Evolutionary conservation across 495 filamentous ascomycete genomes (phyloP), one percentile per base, ranked within the genome.

Genomic region (Pyrenopolyporus hunteri): DNA sequence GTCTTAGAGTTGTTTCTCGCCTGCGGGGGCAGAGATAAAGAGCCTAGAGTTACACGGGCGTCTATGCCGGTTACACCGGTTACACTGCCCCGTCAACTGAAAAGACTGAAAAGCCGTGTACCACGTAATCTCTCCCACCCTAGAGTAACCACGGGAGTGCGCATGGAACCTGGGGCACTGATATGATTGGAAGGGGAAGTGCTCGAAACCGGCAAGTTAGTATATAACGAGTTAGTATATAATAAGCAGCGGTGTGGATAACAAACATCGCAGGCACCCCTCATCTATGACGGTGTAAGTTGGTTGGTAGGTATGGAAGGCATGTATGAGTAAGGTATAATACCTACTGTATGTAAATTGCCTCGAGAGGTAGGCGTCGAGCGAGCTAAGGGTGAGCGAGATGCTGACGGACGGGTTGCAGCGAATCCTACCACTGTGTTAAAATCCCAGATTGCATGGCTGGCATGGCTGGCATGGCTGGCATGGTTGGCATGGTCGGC

Each of bases 1-100:
- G 44, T 6, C 10, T 17, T n/a, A 16, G n/a, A 26, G 29, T 33
- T 23, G n/a, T 17, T 17, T 14, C 4, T 6, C 14, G 16, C 22
- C 17, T 11, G 32, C 13, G 16, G 10, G 8, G 13, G 25, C 8
- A 17, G 33, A 23, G 28, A 14, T 29, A 29, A 53, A 48, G 43
- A 14, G 17, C 33, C 20, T 45, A 11, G 9, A 48, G 55, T 59
- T 59, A 64, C 60, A 64, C 60, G 9, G 39, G 60, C 60, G 60
- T 64, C 42, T 64, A 53, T 23, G 37, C 6, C 17, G 42, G 60
- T 64, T 64, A 64, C 60, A 58, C 60, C 8, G n/a, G 14, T 17
- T 25, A 16, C 50, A n/a, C 31, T 39, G 47, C 52, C 57, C 11
- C n/a, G 37, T 22, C 7, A 23, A 10, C 23, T 23, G 4, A 23